Evolutionary conservation across 257 asterid species (phyloP).

Genomic region (Solanum piurae): DNA sequence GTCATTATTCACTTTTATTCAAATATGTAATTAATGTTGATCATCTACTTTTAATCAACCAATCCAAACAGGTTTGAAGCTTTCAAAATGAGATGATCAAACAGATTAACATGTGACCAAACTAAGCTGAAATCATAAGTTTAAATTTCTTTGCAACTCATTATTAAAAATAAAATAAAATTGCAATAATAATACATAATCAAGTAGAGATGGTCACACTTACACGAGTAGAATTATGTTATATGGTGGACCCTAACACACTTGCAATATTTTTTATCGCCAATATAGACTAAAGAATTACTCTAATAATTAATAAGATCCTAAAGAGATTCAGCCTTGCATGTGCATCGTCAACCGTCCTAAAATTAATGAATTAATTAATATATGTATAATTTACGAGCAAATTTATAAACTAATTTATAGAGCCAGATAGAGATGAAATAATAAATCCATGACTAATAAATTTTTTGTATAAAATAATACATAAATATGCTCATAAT

Average conservation of each 20-base stretch:
- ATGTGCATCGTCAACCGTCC: constrained; percentile 33
- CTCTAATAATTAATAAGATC: neutral
- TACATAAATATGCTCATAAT: too few relatives aligned
- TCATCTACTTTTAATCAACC: neutral
- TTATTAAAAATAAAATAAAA: neutral
- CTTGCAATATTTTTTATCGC: neutral
- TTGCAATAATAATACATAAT: neutral
- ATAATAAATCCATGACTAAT: too few relatives aligned
- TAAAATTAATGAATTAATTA: neutral
- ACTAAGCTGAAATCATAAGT: neutral
- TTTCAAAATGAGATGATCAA: neutral
- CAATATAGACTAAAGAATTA: neutral
- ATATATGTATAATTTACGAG: neutral
- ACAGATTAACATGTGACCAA: neutral
- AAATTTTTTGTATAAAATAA: too few relatives aligned
- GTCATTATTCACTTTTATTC: neutral
- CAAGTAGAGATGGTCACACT: neutral
- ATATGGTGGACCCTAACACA: constrained; percentile 8
- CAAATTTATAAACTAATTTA: neutral
- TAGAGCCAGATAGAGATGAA: neutral
- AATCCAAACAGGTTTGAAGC: neutral
- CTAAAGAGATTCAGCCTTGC: constrained; percentile 29
- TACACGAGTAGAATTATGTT: constrained; percentile 7
- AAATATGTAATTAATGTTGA: neutral
- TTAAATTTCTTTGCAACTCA: neutral